These are phyloP conservation scores for Yarrowia sp. DNA, from an alignment of 805 yeast species.

Conservation along the genomic window DNA sequence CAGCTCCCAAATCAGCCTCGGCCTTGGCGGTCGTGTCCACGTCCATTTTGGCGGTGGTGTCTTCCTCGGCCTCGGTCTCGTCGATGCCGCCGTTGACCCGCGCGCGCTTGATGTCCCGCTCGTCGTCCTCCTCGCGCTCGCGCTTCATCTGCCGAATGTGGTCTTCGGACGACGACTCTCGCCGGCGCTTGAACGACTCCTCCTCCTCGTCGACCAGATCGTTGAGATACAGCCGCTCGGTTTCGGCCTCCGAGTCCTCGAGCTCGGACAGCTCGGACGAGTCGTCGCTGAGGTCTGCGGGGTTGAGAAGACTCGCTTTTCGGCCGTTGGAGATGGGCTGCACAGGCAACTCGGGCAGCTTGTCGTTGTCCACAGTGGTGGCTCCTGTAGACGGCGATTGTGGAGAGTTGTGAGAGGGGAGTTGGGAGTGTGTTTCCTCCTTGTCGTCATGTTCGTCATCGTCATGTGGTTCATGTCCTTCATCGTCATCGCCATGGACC, in stretches of 20 bases:
- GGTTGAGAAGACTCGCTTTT: slow-evolving; percentile 19
- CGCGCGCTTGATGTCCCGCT: slow-evolving; percentile 18
- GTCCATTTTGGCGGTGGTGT: slow-evolving; percentile 1
- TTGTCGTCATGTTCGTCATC: neutral
- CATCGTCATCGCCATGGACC: neutral
- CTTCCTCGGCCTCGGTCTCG: slow-evolving; percentile 1
- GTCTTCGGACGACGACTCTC: slow-evolving; percentile 36
- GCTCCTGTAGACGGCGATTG: too few relatives aligned
- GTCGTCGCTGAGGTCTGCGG: slow-evolving; percentile 43
- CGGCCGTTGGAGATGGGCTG: slow-evolving; percentile 20
- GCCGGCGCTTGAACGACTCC: slow-evolving; percentile 36
- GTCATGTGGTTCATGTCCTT: neutral
- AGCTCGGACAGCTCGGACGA: slow-evolving; percentile 56
- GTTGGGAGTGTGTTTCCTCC: too few relatives aligned
- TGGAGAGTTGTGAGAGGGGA: too few relatives aligned
- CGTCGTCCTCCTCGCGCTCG: slow-evolving; percentile 41
- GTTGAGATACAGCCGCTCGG: slow-evolving; percentile 78
- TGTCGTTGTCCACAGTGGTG: too few relatives aligned
- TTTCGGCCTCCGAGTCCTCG: slow-evolving; percentile 81
- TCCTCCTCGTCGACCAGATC: slow-evolving; percentile 51
- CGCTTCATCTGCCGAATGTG: slow-evolving; percentile 39
- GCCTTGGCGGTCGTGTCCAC: slow-evolving; percentile 6
- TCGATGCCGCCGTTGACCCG: slow-evolving; percentile 42
- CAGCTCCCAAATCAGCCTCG: neutral
- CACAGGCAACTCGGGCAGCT: too few relatives aligned